Evolutionary conservation across 768 basidiomycete species (phyloP).

Genomic region (Mrakia blollopis): DNA sequence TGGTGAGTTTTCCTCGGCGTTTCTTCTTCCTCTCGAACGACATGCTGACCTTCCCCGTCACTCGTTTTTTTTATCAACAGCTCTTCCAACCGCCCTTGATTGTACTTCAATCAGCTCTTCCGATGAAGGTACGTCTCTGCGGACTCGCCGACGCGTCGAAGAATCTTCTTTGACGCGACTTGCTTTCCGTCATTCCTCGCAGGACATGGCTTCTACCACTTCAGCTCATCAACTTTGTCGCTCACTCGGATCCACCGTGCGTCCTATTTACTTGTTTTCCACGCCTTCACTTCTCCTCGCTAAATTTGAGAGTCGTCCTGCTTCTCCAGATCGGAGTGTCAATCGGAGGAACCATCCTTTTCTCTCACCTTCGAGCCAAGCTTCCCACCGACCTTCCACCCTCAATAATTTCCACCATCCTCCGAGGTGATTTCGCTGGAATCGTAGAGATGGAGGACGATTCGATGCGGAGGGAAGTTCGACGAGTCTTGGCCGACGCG

Average conservation of each 20-base stretch:
- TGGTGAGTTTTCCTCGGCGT: not conserved
- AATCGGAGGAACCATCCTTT: slow-evolving; percentile 9
- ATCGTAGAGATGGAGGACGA: not conserved
- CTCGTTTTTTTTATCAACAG: too few species aligned
- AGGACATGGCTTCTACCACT: slow-evolving; percentile 3
- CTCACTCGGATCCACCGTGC: not conserved
- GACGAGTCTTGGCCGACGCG: not conserved
- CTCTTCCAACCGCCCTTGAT: slow-evolving; percentile 33
- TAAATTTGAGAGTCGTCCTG: not conserved
- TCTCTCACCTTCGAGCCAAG: not conserved
- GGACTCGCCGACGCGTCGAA: not conserved
- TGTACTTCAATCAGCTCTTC: slow-evolving; percentile 17
- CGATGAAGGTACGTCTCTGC: not conserved
- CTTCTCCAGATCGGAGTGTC: slow-evolving; percentile 2
- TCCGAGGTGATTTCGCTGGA: not conserved
- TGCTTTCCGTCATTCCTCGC: not conserved
- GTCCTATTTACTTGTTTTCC: not conserved
- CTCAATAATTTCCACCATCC: not conserved
- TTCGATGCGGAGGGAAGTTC: not conserved
- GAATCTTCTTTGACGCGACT: not conserved
- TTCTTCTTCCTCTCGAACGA: too few species aligned
- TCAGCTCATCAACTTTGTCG: not conserved
- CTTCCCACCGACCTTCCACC: not conserved
- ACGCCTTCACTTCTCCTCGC: not conserved
- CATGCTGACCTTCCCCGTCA: too few species aligned